phyloP scores from a whole-genome alignment of 257 asterid genomes.

The Dorcoceras hygrometricum region DNA sequence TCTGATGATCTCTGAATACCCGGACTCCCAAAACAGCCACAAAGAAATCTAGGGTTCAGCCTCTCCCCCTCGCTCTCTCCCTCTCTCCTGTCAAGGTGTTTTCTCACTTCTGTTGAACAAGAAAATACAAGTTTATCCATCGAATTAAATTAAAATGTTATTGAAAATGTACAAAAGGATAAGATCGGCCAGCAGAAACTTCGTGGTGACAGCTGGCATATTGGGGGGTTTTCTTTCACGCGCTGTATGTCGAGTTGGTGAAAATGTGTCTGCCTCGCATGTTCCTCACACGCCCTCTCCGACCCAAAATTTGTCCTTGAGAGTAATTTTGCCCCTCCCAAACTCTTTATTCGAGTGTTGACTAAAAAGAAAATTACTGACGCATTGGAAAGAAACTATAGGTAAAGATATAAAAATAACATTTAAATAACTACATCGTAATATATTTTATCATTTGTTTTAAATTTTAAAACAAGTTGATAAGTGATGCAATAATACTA shows the following conservation, averaged over 20 bases:
- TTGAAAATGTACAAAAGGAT: slow-evolving; percentile 34
- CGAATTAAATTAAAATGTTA: background rate
- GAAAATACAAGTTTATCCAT: slow-evolving; percentile 11
- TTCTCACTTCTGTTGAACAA: slow-evolving; percentile 22
- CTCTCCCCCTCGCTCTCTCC: background rate
- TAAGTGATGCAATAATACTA: too few species aligned
- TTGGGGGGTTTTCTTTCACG: slow-evolving; percentile 28
- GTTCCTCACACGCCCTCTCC: background rate
- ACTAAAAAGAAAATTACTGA: too few species aligned
- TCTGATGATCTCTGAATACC: slow-evolving; percentile 25
- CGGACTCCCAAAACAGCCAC: slow-evolving; percentile 34
- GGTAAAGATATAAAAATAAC: too few species aligned
- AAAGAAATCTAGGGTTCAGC: slow-evolving; percentile 40
- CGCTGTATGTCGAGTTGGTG: slow-evolving; percentile 23
- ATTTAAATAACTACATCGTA: too few species aligned
- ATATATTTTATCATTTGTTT: too few species aligned
- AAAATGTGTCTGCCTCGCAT: slow-evolving; percentile 19
- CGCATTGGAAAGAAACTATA: too few species aligned
- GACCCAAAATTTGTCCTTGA: too few species aligned
- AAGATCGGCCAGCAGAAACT: slow-evolving; percentile 51
- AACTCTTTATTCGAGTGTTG: too few species aligned
- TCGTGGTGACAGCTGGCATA: slow-evolving; percentile 42
- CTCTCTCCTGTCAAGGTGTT: slow-evolving; percentile 20
- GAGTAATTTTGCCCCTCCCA: too few species aligned
- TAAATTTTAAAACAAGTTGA: too few species aligned